Percentiles rank a stretch among this genome's conserved stretches.
Conservation (phyloP, 345 rosid species). For the Euphorbia peplus region DNA sequence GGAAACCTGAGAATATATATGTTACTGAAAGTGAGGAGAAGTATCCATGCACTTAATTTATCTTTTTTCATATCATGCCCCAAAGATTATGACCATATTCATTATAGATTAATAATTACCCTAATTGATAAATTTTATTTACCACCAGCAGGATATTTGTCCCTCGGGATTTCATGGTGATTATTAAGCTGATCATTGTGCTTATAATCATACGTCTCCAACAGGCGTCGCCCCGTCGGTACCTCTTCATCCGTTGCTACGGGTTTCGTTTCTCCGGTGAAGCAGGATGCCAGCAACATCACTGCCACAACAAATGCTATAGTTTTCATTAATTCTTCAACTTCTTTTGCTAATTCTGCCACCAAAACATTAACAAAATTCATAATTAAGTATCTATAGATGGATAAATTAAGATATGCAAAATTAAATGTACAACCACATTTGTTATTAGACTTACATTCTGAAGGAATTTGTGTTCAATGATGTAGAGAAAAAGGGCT, state of each 20-base stretch:
- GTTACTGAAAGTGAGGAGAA: too few relatives aligned
- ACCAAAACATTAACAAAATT: neutral
- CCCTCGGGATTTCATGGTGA: slow-evolving; percentile 8
- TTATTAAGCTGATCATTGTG: neutral
- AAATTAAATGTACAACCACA: neutral
- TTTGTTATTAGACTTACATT: too few relatives aligned
- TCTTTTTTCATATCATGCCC: too few relatives aligned
- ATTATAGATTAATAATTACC: too few relatives aligned
- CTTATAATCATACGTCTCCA: neutral
- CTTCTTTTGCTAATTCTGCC: neutral
- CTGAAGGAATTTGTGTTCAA: neutral
- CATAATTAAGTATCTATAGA: neutral
- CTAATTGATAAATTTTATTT: too few relatives aligned
- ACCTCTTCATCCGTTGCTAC: neutral
- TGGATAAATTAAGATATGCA: neutral
- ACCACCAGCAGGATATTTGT: neutral
- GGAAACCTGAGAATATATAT: too few relatives aligned
- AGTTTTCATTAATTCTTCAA: slow-evolving; percentile 1
- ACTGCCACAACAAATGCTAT: neutral
- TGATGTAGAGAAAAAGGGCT: neutral
- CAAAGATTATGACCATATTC: too few relatives aligned
- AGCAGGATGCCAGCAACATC: neutral
- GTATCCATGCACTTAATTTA: too few relatives aligned
- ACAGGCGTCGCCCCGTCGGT: neutral
- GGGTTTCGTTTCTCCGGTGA: neutral